Base-by-base conservation (phyloP, 768 basidiomycete species). In the Termitomyces sp. region DNA sequence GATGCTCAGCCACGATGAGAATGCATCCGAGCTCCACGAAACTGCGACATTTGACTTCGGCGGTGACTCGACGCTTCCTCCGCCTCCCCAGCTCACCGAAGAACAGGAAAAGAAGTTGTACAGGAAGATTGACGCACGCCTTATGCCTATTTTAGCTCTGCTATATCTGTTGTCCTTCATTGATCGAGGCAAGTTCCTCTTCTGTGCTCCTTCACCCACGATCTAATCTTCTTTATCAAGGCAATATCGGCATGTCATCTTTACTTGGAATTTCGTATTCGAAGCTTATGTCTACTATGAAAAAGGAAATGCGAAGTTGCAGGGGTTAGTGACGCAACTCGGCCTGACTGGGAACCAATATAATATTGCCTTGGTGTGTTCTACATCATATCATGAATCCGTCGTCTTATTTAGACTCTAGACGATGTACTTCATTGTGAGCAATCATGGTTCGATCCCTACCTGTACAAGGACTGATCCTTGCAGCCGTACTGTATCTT, bases 401-500 rank as follows among this genome's bases (percentile, higher is more conserved):
- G 16, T 50, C 13, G 18, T 24, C 18, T 18, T 16, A 24, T 30
- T 44, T 53, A 88, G 86, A 87, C 86, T 30, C 45, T 53, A 88
- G 86, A 87, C 86, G 0, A 84, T 85, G 82, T 89, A 80, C 64
- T 88, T 88, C 66, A 80, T 89, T 42, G 87, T 88, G 64, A 55
- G 84, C 70, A 1, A 5, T 13, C 18, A 18, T 27, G 36, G 24
- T 52, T 42, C 16, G 37, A 22, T 26, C 26, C 30, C 18, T 18
- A 16, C 55, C 20, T 22, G 18, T 52, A 26, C 10, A 44, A 52
- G 33, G 16, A 39, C 24, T 45, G 27, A 36, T 43, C 40, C n/a
- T 2, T 27, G 44, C 61, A 82, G 83, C 82, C 81, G 8, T 84
- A 82, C 61, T 85, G 83, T 64, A 73, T 82, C 49, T 86, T 85